phyloP scores from a whole-genome alignment of 2,329 filamentous ascomycete genomes.

The Penicillium frequentans region DNA sequence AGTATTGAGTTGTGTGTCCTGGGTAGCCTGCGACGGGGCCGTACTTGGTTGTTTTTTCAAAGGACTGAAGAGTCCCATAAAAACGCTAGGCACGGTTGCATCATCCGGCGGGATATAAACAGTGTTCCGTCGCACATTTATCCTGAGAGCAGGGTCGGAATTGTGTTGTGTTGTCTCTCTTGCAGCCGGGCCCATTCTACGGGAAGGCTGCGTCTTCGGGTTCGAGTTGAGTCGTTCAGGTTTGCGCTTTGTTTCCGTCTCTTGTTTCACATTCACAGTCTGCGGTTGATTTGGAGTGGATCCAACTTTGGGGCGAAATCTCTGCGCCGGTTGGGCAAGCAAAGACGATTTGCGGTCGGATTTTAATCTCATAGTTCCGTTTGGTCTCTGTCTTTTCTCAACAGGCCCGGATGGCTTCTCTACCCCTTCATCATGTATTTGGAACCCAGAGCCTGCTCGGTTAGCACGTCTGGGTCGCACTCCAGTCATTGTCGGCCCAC shows the following conservation, averaged over 20 bases:
- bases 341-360: constrained; percentile 33
- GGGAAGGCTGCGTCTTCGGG: constrained; percentile 15
- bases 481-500: constrained; percentile 28
- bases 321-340: constrained; percentile 42
- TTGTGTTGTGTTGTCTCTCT: background rate
- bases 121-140: constrained; percentile 36
- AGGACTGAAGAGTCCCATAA: constrained; percentile 46
- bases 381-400: constrained; percentile 20
- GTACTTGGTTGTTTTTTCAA: constrained; percentile 28
- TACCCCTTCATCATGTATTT: constrained; percentile 41
- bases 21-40: background rate
- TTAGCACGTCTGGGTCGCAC: constrained; percentile 31
- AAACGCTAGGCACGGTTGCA: constrained; percentile 42
- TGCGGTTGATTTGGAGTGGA: constrained; percentile 24
- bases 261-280: constrained; percentile 8
- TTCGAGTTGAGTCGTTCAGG: constrained; percentile 7
- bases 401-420: constrained; percentile 9
- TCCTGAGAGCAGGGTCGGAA: constrained; percentile 27
- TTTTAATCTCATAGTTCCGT: constrained; percentile 6
- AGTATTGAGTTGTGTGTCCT: constrained; percentile 28
- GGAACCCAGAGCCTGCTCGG: constrained; percentile 29
- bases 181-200: constrained; percentile 15
- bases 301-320: constrained; percentile 37
- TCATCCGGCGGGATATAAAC: constrained; percentile 46
- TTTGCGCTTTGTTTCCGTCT: constrained; percentile 7